Conservation (phyloP, 1,139 yeast genomes). For the Hanseniaspora uvarum region DNA sequence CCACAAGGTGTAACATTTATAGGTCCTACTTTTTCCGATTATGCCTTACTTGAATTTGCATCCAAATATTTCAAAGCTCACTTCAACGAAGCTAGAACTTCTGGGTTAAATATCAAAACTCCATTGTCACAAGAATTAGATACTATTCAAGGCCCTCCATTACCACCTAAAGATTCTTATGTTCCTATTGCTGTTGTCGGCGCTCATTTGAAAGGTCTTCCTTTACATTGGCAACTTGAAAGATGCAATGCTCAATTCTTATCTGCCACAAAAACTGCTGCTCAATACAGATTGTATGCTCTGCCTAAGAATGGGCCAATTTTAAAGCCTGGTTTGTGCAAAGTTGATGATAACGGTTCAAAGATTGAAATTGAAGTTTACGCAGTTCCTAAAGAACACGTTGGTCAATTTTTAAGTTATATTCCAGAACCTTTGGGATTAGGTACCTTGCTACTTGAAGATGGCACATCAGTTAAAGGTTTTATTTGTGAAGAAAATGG, state of each 20-base stretch:
- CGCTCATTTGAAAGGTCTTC: constrained; percentile 82
- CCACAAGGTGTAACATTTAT: constrained; percentile 85
- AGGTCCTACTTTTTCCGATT: constrained; percentile 74
- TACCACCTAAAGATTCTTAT: constrained; percentile 32
- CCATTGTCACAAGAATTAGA: constrained; percentile 25
- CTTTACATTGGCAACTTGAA: constrained; percentile 87
- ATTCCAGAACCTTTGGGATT: constrained; percentile 94
- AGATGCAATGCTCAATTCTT: constrained; percentile 70
- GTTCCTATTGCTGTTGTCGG: constrained; percentile 87
- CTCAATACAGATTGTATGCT: constrained; percentile 69
- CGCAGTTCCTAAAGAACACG: constrained; percentile 62
- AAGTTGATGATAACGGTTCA: constrained; percentile 50
- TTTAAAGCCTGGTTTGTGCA: constrained; percentile 78
- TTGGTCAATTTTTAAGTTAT: constrained; percentile 74
- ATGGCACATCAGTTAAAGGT: constrained; percentile 79
- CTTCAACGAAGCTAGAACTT: constrained; percentile 37
- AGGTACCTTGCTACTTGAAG: constrained; percentile 73
- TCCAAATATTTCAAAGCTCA: constrained; percentile 49
- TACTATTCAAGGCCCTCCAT: constrained; percentile 39
- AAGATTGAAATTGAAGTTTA: constrained; percentile 68
- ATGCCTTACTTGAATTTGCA: constrained; percentile 78
- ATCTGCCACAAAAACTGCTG: constrained; percentile 56
- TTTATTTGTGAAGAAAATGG: constrained; percentile 90
- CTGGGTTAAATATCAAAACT: constrained; percentile 32
- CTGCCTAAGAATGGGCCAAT: constrained; percentile 65